Conservation (phyloP, 306 rosid genomes). For the Purshia tridentata region DNA sequence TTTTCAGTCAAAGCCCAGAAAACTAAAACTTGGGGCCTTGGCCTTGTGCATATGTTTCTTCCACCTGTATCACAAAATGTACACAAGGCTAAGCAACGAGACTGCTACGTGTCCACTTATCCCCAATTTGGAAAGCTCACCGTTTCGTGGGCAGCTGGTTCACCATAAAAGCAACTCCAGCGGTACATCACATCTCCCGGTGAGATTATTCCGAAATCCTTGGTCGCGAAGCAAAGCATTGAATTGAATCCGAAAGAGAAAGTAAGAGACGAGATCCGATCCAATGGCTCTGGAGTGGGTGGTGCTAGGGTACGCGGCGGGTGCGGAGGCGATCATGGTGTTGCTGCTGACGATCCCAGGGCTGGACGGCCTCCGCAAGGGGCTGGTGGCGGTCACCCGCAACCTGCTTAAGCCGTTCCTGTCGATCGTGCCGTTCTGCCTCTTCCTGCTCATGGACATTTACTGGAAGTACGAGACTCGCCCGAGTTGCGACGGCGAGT, state of each 20-base stretch:
- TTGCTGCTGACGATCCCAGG: conserved; percentile 89
- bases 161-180: not conserved
- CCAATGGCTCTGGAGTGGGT: conserved; percentile 96
- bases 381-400: conserved; percentile 77
- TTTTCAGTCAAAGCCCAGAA: not conserved
- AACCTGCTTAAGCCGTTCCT: conserved; percentile 95
- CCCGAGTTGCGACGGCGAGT: conserved; percentile 67
- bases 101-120: conserved; percentile 1
- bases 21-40: not conserved
- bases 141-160: not conserved
- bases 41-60: not conserved
- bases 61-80: not conserved
- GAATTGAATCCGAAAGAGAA: not conserved
- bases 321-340: conserved; percentile 93
- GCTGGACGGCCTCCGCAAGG: conserved; percentile 82
- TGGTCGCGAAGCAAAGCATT: conserved; percentile 16
- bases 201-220: conserved; percentile 5
- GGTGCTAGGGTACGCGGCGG: conserved; percentile 92
- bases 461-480: conserved; percentile 94
- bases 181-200: not conserved
- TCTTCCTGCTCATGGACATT: conserved; percentile 86
- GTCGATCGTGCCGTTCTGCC: conserved; percentile 86
- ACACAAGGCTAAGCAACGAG: not conserved
- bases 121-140: not conserved
- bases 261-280: not conserved